These are phyloP conservation scores for Pseudopithomyces chartarum DNA, from an alignment of 2,329 filamentous ascomycete species.

Conservation along the genomic window DNA sequence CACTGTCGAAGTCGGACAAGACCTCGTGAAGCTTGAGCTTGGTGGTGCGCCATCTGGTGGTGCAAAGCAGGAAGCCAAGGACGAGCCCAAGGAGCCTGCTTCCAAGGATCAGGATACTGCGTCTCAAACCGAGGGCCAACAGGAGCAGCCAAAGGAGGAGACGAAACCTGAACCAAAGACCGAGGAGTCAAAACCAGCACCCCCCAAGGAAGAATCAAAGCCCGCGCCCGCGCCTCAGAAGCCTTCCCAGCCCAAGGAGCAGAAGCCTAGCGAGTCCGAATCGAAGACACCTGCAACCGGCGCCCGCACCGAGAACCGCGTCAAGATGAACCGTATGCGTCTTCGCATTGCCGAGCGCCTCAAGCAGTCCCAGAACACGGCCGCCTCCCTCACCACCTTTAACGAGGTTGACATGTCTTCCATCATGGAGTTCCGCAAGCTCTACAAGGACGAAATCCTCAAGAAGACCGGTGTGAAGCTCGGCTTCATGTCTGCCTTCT, in stretches of 20 bases:
- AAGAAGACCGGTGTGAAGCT: slow-evolving; percentile 98
- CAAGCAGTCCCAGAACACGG: slow-evolving; percentile 99
- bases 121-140: slow-evolving; percentile 58
- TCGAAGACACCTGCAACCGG: slow-evolving; percentile 58
- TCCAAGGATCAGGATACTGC: slow-evolving; percentile 62
- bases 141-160: slow-evolving; percentile 51
- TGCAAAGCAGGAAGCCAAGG: slow-evolving; percentile 58
- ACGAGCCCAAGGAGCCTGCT: slow-evolving; percentile 65
- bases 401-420: slow-evolving; percentile 99
- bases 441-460: slow-evolving; percentile 94
- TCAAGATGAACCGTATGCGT: slow-evolving; percentile 99
- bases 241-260: slow-evolving; percentile 24
- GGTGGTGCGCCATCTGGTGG: slow-evolving; percentile 60
- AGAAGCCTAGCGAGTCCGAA: slow-evolving; percentile 44
- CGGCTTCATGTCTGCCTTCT: slow-evolving; percentile 99
- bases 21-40: slow-evolving; percentile 81
- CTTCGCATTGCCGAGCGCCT: slow-evolving; percentile 95
- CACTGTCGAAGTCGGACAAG: slow-evolving; percentile 92
- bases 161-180: slow-evolving; percentile 21
- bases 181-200: slow-evolving; percentile 47
- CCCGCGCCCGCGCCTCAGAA: slow-evolving; percentile 40
- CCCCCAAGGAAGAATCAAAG: slow-evolving; percentile 46
- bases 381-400: slow-evolving; percentile 95
- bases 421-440: slow-evolving; percentile 94
- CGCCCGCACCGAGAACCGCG: slow-evolving; percentile 83